phyloP scores from a whole-genome alignment of 768 basidiomycete species.

The Chiua virens region DNA sequence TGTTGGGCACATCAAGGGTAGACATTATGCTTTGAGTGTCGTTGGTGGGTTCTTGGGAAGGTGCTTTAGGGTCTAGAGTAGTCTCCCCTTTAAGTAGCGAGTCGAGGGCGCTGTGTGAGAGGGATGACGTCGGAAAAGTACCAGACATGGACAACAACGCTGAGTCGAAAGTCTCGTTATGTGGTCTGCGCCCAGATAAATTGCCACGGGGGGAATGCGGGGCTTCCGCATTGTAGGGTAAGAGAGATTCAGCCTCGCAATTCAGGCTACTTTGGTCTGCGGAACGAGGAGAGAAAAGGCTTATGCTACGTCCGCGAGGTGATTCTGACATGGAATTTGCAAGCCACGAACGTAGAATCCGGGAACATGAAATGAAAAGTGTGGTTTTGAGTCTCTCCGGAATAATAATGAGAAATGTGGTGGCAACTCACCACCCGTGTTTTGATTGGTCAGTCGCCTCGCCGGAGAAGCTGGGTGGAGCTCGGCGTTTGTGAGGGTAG shows the following conservation, averaged over 20 bases:
- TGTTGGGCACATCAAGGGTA: slow-evolving; percentile 23
- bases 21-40: slow-evolving; percentile 24
- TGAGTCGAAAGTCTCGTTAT: slow-evolving; percentile 26
- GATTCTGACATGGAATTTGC: slow-evolving; percentile 26
- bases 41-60: slow-evolving; percentile 17
- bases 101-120: slow-evolving; percentile 32
- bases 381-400: slow-evolving; percentile 19
- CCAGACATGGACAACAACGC: slow-evolving; percentile 21
- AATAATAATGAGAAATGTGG: slow-evolving; percentile 12
- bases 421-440: slow-evolving; percentile 28
- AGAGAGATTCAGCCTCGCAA: slow-evolving; percentile 16
- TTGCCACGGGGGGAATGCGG: slow-evolving; percentile 30
- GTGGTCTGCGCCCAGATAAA: slow-evolving; percentile 19
- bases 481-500: slow-evolving; percentile 32
- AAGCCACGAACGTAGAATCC: slow-evolving; percentile 15
- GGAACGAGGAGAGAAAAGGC: slow-evolving; percentile 31
- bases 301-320: slow-evolving; percentile 35
- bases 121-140: slow-evolving; percentile 32
- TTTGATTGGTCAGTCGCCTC: slow-evolving; percentile 26
- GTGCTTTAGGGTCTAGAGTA: slow-evolving; percentile 16
- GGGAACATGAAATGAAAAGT: slow-evolving; percentile 20
- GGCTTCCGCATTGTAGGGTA: slow-evolving; percentile 34
- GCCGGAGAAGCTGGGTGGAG: slow-evolving; percentile 29
- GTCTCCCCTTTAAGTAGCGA: slow-evolving; percentile 32
- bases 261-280: slow-evolving; percentile 21